Conservation (phyloP, 306 rosid genomes). For the Cajanus cajan region DNA sequence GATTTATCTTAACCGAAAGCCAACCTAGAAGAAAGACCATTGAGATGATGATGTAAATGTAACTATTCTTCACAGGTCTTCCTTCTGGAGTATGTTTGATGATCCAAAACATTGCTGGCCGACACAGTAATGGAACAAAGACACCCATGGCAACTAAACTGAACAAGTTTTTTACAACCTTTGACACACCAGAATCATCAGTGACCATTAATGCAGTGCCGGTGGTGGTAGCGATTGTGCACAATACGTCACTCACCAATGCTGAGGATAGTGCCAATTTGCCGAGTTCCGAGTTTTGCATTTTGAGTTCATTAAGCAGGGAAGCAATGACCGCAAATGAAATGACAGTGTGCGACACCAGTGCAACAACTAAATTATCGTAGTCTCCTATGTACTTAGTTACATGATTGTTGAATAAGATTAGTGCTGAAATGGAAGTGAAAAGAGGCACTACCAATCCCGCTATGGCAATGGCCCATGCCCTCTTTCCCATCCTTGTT, state of each 20-base stretch:
- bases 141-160: neutral
- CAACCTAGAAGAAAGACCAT: conserved; percentile 35
- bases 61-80: conserved; percentile 39
- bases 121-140: conserved; percentile 7
- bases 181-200: fast-evolving
- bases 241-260: conserved; percentile 38
- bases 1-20: conserved; percentile 13
- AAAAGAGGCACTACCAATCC: conserved; percentile 14
- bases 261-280: conserved; percentile 49
- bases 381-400: fast-evolving
- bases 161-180: fast-evolving
- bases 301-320: conserved; percentile 41
- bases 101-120: conserved; percentile 57
- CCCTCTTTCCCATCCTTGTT: conserved; percentile 44
- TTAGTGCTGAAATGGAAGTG: neutral
- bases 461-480: conserved; percentile 31
- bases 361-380: neutral
- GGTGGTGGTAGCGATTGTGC: neutral
- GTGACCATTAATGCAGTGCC: neutral
- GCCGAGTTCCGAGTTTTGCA: conserved; percentile 51
- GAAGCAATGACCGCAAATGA: conserved; percentile 41
- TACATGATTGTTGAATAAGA: neutral
- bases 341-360: conserved; percentile 5
- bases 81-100: conserved; percentile 56
- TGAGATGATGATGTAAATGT: conserved; percentile 19